Base-by-base conservation (phyloP, 1,284 basidiomycete species). In the Peniophora sp. region DNA sequence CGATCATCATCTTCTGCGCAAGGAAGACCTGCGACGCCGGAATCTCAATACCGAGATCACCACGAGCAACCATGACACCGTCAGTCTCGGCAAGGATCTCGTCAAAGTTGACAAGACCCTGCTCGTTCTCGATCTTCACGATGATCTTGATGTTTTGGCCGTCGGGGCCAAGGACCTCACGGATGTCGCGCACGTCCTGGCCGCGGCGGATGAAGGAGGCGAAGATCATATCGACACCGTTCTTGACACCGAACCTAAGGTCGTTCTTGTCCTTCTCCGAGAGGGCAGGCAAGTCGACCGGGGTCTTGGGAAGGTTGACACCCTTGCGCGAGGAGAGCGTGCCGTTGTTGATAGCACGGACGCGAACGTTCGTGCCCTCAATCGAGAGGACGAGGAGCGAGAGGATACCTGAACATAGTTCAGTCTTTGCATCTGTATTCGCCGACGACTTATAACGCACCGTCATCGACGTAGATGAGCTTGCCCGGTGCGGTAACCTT, bases 1-100 rank as follows among this genome's bases (percentile, higher is more conserved):
- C 83, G 61, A 97, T 98, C 93, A 98, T 98, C 95, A 97, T 97
- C 76, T 98, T 98, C 69, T 98, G 95, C 20, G 95, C 95, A 64
- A 97, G 78, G 78, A 98, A 97, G 47, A 98, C 95, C 66, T 97
- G 95, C 63, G 87, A 91, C 44, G 95, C 94, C 23, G 97, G 97
- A 60, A 97, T 98, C 73, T 97, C 95, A 62, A 97, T 97, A 71
- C 95, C 95, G 50, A 98, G 79, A 68, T 97, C 95, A 71, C 95
- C 94, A 75, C 95, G 92, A 57, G 95, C 95, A 54, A 98, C 94
- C 95, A 97, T 97, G 63, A 98, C 94, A 75, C 94, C 94, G 65
- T 98, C 94, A 32, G 88, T 82, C 70, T 89, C 95, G 60, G 77
- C 83, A 61, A 97, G 69, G 64, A 97, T 98, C 71, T 97, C 94